Conservation (phyloP, 2,329 filamentous ascomycete species). For the Septoria petroselini region DNA sequence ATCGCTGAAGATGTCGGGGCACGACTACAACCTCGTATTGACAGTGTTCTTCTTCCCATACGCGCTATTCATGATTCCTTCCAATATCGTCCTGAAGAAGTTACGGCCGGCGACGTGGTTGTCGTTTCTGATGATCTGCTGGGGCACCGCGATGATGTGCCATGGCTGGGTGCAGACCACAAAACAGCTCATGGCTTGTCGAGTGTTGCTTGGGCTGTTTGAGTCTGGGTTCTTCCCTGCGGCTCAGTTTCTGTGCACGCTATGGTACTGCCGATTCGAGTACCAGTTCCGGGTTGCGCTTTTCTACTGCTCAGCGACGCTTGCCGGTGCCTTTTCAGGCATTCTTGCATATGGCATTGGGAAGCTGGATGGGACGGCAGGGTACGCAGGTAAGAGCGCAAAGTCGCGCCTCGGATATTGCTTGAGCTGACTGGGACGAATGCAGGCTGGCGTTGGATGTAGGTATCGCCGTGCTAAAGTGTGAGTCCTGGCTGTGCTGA, state of each 20-base stretch:
- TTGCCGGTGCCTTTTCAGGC: slow-evolving; percentile 53
- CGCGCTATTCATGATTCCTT: slow-evolving; percentile 39
- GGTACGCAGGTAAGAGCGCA: slow-evolving; percentile 16
- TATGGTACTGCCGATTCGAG: slow-evolving; percentile 48
- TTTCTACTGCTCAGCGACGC: slow-evolving; percentile 48
- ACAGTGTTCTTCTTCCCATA: slow-evolving; percentile 46
- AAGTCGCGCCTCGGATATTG: too few relatives aligned
- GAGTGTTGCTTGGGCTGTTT: slow-evolving; percentile 29
- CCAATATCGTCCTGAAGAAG: slow-evolving; percentile 42
- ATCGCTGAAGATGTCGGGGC: slow-evolving; percentile 44
- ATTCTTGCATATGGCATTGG: slow-evolving; percentile 48
- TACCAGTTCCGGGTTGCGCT: slow-evolving; percentile 47
- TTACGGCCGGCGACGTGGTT: slow-evolving; percentile 41
- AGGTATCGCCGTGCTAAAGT: not conserved
- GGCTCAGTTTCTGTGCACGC: slow-evolving; percentile 37
- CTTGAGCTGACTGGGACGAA: too few relatives aligned
- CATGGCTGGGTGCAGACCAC: slow-evolving; percentile 35
- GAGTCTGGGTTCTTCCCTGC: slow-evolving; percentile 25
- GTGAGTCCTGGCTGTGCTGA: not conserved
- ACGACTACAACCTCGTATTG: slow-evolving; percentile 42
- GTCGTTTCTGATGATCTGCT: slow-evolving; percentile 33
- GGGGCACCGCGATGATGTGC: slow-evolving; percentile 35
- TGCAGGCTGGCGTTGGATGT: slow-evolving; percentile 32
- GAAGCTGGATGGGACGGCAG: slow-evolving; percentile 36
- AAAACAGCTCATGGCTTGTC: slow-evolving; percentile 30